phyloP scores from a whole-genome alignment of 129 eudicot genomes.

The Dittrichia graveolens region DNA sequence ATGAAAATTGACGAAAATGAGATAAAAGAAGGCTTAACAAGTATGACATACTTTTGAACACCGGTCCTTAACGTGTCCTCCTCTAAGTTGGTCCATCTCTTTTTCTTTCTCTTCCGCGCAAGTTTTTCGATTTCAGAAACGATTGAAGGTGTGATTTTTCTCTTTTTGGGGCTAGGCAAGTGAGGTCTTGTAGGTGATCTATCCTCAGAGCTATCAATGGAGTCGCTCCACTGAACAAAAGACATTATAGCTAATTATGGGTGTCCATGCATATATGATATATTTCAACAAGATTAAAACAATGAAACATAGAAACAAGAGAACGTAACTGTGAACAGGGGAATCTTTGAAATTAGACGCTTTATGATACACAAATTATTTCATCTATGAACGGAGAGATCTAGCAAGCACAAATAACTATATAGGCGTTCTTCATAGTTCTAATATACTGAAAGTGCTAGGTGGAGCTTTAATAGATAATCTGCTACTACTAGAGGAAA shows the following conservation, averaged over 20 bases:
- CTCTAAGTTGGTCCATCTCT: conserved; percentile 58
- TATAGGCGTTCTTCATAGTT: background rate
- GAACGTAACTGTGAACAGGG: background rate
- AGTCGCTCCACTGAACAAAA: conserved; percentile 76
- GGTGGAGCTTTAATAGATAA: no score
- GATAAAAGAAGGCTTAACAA: conserved; percentile 4
- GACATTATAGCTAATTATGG: conserved; percentile 17
- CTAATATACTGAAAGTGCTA: background rate
- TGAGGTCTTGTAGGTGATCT: conserved; percentile 46
- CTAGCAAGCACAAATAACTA: background rate
- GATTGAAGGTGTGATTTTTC: conserved; percentile 55
- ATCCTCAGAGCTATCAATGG: conserved; percentile 44
- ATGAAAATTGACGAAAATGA: background rate
- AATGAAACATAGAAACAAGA: background rate
- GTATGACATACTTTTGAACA: conserved; percentile 58
- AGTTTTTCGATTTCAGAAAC: conserved; percentile 37
- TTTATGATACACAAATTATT: background rate
- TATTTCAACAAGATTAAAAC: background rate
- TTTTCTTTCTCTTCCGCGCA: conserved; percentile 46
- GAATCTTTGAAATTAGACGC: background rate
- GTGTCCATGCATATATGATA: background rate
- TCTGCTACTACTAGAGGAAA: no score
- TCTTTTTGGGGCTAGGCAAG: conserved; percentile 56
- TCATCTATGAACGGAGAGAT: background rate
- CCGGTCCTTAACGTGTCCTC: conserved; percentile 73